Percentiles rank a stretch among this genome's conserved stretches.
phyloP scores from a whole-genome alignment of 768 basidiomycete species.

The Pleurotus salmoneostramineus region DNA sequence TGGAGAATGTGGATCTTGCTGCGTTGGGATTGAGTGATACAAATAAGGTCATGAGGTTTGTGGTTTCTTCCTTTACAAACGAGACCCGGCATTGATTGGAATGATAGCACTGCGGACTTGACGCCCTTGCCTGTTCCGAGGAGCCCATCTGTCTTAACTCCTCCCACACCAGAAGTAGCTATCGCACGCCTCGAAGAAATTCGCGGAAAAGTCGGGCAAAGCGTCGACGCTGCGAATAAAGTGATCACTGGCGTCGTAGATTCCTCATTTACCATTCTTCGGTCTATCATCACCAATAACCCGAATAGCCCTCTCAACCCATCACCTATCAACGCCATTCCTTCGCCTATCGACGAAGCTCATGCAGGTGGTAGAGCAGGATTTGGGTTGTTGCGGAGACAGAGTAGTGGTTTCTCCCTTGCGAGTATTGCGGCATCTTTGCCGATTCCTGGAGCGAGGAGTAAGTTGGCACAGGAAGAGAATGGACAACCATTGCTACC shows the following conservation, averaged over 20 bases:
- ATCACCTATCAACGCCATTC: conserved; percentile 7
- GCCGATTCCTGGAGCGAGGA: conserved; percentile 39
- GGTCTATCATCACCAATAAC: conserved; percentile 56
- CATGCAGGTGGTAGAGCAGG: conserved; percentile 34
- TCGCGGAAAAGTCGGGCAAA: conserved; percentile 73
- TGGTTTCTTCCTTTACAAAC: conserved; percentile 8
- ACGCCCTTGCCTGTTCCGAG: conserved; percentile 76
- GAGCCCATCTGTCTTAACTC: conserved; percentile 34
- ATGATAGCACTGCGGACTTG: conserved; percentile 65
- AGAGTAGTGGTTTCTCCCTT: conserved; percentile 74
- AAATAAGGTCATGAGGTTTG: conserved; percentile 50
- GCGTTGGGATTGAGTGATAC: conserved; percentile 57
- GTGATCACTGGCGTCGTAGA: conserved; percentile 90
- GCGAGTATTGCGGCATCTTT: conserved; percentile 67
- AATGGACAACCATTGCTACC: conserved; percentile 42
- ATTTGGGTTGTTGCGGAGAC: conserved; percentile 68
- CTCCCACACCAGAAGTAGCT: conserved; percentile 33
- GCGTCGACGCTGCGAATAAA: conserved; percentile 75
- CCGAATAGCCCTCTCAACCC: conserved; percentile 17
- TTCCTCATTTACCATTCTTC: conserved; percentile 82
- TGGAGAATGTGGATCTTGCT: conserved; percentile 90
- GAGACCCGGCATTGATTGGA: not conserved
- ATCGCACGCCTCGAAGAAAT: conserved; percentile 45
- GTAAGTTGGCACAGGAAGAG: conserved; percentile 29
- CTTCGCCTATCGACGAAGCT: conserved; percentile 11